Base-by-base conservation (phyloP, 257 asterid species). In the Fraxinus excelsior region DNA sequence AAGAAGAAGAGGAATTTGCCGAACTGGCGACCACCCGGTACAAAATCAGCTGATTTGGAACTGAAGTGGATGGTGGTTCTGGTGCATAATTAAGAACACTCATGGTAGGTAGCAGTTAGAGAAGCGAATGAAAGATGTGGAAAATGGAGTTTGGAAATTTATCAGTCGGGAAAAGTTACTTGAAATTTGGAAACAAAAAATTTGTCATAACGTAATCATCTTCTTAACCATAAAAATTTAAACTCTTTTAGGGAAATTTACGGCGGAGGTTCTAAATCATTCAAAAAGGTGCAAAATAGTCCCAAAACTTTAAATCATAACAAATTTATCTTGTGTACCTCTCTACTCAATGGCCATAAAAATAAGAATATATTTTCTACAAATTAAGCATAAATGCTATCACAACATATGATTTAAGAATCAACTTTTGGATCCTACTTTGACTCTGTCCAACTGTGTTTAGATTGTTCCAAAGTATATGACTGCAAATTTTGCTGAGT, bases 71-170 rank as follows among this genome's bases (percentile, higher is more conserved):
- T 37, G 84, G 76, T 29, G 76, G 46, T 46, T 83, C 6, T 29
- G 76, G 32, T 46, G 86, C 3, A 79, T 26, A 69, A 72, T 42
- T 67, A 75, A 85, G 76, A 66, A n/a, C 34, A 76, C 82, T 72
- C 87, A 84, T 84, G 67, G 80, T 5, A 11, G 74, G 38, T 37
- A 23, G 60, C 1, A 1, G 21, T 19, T 21, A 6, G 7, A 10
- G 31, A 23, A 25, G 2, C 23, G 0, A 62, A 8, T 3, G 35
- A 26, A 26, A 62, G 19, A 62, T 3, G 34, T 11, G 34, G 32
- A 25, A 60, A 56, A 56, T 62, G 7, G 34, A 25, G 6, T 25
- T 10, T 60, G 68, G 68, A 62, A 9, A 10, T 25, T 62, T 62
- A 23, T 25, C 32, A 62, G 32, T 25, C 10, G 32, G 67, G 32